Evolutionary conservation across 495 filamentous ascomycete species (phyloP).

Genomic region (Aspergillus sclerotiicarbonarius): DNA sequence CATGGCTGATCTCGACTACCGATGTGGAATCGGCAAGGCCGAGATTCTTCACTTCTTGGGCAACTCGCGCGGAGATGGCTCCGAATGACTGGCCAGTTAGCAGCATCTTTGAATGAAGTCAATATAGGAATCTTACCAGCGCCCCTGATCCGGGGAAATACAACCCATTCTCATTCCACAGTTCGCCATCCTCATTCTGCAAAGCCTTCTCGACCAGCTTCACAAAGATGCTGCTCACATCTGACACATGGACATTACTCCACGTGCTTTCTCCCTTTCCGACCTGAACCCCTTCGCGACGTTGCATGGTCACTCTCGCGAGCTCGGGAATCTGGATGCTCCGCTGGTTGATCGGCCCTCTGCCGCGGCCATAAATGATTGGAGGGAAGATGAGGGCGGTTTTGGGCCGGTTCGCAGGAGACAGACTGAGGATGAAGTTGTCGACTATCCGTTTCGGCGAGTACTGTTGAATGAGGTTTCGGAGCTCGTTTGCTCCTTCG

Average conservation of each 20-base stretch:
- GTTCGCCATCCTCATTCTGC: constrained; percentile 59
- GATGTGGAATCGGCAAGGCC: constrained; percentile 54
- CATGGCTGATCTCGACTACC: constrained; percentile 29
- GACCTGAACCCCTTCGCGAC: constrained; percentile 56
- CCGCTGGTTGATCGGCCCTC: constrained; percentile 60
- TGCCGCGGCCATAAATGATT: constrained; percentile 68
- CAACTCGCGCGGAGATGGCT: constrained; percentile 54
- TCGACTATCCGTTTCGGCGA: constrained; percentile 51
- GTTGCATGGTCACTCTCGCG: constrained; percentile 48
- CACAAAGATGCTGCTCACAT: constrained; percentile 62
- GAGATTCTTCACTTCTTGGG: constrained; percentile 52
- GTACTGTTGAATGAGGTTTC: constrained; percentile 42
- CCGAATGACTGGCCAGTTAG: constrained; percentile 46
- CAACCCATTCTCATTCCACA: constrained; percentile 70
- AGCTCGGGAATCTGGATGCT: constrained; percentile 61
- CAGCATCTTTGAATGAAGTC: neutral
- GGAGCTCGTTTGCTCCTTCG: constrained; percentile 23
- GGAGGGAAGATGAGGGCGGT: constrained; percentile 70
- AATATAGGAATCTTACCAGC: constrained; percentile 34
- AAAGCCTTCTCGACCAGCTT: constrained; percentile 52
- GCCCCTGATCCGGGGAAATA: constrained; percentile 63
- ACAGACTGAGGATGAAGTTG: constrained; percentile 44
- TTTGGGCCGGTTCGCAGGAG: constrained; percentile 37
- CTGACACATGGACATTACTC: constrained; percentile 66
- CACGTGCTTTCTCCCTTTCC: constrained; percentile 58